Evolutionary conservation across 495 filamentous ascomycete genomes (phyloP).

Genomic region (Aspergillus affinis): DNA sequence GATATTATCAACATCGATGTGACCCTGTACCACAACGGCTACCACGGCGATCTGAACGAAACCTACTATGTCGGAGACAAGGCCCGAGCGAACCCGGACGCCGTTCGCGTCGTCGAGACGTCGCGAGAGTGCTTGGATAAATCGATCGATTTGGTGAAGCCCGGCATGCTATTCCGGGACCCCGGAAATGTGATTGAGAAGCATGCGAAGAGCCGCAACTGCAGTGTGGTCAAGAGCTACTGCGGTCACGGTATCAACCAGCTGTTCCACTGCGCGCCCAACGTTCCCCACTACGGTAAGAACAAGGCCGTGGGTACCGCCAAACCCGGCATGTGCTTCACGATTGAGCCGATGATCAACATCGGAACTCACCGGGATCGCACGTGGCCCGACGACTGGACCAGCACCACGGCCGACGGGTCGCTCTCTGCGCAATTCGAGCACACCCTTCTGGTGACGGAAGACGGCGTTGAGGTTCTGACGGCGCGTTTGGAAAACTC

Average conservation of each 20-base stretch:
- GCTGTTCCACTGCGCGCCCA: constrained; percentile 81
- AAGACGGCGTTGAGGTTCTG: constrained; percentile 88
- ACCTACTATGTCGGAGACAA: constrained; percentile 87
- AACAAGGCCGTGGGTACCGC: constrained; percentile 88
- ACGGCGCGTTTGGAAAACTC: constrained; percentile 80
- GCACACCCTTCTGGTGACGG: constrained; percentile 92
- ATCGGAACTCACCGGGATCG: constrained; percentile 76
- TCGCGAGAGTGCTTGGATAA: constrained; percentile 78
- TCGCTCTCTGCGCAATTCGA: constrained; percentile 87
- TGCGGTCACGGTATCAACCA: constrained; percentile 87
- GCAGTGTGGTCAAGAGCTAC: constrained; percentile 86
- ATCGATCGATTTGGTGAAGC: constrained; percentile 82
- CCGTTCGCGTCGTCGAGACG: constrained; percentile 82
- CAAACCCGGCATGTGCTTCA: constrained; percentile 89
- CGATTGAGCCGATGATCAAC: constrained; percentile 91
- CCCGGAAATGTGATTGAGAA: constrained; percentile 84
- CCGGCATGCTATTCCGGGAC: constrained; percentile 80
- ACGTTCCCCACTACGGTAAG: constrained; percentile 84
- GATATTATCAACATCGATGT: constrained; percentile 92
- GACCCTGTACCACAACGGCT: constrained; percentile 81
- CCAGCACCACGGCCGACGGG: constrained; percentile 78
- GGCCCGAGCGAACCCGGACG: constrained; percentile 69
- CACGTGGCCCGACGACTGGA: constrained; percentile 93
- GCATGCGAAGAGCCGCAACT: constrained; percentile 72
- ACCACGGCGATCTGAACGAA: constrained; percentile 88